phyloP scores from a whole-genome alignment of 768 basidiomycete genomes.

The Boletus subparvulus region DNA sequence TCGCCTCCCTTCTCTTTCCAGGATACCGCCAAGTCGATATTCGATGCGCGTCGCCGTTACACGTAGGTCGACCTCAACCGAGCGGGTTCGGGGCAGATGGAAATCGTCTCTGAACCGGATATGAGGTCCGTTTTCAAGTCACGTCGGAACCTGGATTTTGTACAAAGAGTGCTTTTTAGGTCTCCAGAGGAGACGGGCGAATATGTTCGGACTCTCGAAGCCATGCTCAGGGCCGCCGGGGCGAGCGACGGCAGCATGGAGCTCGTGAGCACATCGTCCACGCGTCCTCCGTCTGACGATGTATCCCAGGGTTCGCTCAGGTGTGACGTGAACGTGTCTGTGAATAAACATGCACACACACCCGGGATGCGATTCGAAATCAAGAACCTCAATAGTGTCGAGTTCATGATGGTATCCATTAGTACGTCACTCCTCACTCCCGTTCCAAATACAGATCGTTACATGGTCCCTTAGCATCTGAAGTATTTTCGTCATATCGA shows the following conservation, averaged over 20 bases:
- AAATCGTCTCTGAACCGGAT: slow-evolving; percentile 95
- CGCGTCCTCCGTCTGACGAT: background rate
- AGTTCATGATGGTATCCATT: slow-evolving; percentile 77
- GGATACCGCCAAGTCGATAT: slow-evolving; percentile 91
- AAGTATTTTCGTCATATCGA: slow-evolving; percentile 40
- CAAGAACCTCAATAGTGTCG: slow-evolving; percentile 93
- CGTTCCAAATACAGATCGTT: background rate
- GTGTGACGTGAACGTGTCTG: slow-evolving; percentile 94
- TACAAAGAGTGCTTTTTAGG: slow-evolving; percentile 23
- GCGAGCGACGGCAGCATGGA: slow-evolving; percentile 98
- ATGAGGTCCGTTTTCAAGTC: slow-evolving; percentile 48
- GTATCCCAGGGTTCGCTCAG: slow-evolving; percentile 78
- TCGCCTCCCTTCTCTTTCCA: slow-evolving; percentile 27
- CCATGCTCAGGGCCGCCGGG: slow-evolving; percentile 76
- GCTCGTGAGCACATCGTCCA: slow-evolving; percentile 50
- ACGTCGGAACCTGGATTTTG: background rate
- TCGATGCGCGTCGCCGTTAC: slow-evolving; percentile 46
- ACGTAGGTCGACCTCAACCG: slow-evolving; percentile 85
- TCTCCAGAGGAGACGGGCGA: slow-evolving; percentile 91
- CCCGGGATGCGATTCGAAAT: slow-evolving; percentile 70
- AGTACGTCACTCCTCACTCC: slow-evolving; percentile 46
- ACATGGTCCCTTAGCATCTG: slow-evolving; percentile 56
- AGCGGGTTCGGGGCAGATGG: slow-evolving; percentile 87
- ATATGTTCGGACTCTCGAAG: slow-evolving; percentile 83
- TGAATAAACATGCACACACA: slow-evolving; percentile 61